Conservation (phyloP, 1,284 basidiomycete species). For the Ustilago tritici region DNA sequence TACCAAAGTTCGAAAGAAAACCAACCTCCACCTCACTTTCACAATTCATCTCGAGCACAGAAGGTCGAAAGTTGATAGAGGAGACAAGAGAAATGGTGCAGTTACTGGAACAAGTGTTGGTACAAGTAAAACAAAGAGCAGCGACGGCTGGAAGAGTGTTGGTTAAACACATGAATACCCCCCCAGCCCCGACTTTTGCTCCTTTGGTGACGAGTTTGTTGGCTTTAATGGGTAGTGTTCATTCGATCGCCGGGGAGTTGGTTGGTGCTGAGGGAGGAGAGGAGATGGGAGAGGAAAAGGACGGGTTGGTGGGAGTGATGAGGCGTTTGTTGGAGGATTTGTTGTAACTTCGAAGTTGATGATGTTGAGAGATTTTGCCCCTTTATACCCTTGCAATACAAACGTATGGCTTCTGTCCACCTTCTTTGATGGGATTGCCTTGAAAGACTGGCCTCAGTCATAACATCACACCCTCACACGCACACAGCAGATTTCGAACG, state of each 20-base stretch:
- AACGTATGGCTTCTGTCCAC: too few species aligned
- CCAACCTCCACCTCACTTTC: background rate
- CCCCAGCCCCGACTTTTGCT: conserved; percentile 47
- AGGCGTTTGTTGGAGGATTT: background rate
- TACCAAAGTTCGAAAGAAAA: conserved; percentile 13
- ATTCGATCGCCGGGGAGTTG: background rate
- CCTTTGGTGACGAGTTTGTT: conserved; percentile 18
- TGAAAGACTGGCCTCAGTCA: too few species aligned
- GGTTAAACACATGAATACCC: conserved; percentile 33
- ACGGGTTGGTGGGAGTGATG: background rate
- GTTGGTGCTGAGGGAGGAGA: background rate
- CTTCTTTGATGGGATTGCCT: too few species aligned
- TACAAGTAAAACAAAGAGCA: background rate
- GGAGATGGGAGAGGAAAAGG: background rate
- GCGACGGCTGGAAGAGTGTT: conserved; percentile 3
- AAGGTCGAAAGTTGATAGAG: background rate
- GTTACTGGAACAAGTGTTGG: background rate
- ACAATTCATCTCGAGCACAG: background rate
- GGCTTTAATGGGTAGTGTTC: conserved; percentile 9
- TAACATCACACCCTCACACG: too few species aligned
- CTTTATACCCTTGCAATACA: too few species aligned
- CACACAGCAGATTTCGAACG: too few species aligned
- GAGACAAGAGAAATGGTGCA: background rate
- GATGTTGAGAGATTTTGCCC: too few species aligned
- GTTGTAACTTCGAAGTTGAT: too few species aligned